These are phyloP conservation scores for Lipomyces oligophaga DNA, from an alignment of 805 yeast genomes.

Conservation along the genomic window DNA sequence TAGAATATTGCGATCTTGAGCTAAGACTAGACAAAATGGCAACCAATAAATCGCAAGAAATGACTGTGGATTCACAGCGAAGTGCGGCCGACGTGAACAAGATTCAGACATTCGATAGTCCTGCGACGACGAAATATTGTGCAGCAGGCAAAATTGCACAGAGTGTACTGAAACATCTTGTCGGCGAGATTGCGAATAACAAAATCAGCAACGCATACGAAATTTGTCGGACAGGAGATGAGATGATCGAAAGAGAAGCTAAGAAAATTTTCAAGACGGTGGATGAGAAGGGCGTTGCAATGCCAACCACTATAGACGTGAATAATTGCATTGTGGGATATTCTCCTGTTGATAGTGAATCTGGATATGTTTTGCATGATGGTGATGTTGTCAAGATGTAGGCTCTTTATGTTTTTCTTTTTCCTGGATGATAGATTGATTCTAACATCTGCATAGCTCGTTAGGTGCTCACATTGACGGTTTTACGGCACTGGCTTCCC, in stretches of 20 bases:
- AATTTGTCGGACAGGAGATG: slow-evolving; percentile 77
- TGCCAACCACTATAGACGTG: slow-evolving; percentile 85
- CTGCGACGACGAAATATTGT: slow-evolving; percentile 17
- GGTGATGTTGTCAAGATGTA: slow-evolving; percentile 82
- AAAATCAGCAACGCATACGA: slow-evolving; percentile 20
- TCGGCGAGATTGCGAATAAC: slow-evolving; percentile 7
- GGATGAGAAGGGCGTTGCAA: slow-evolving; percentile 83
- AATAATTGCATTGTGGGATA: slow-evolving; percentile 75
- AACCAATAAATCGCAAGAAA: no score
- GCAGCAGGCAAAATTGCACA: slow-evolving; percentile 26
- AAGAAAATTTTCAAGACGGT: slow-evolving; percentile 53
- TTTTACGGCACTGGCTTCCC: slow-evolving; percentile 81
- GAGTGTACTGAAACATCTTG: slow-evolving; percentile 17
- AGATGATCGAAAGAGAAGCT: slow-evolving; percentile 60
- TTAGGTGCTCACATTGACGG: slow-evolving; percentile 95
- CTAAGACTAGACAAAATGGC: no score
- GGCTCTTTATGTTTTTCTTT: not conserved
- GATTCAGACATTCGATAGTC: slow-evolving; percentile 15
- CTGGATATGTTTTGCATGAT: slow-evolving; percentile 38
- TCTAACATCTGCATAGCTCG: slow-evolving; percentile 34
- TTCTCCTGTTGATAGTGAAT: slow-evolving; percentile 62
- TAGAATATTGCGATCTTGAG: no score
- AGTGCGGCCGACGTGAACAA: slow-evolving; percentile 11
- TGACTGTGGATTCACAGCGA: slow-evolving; percentile 5
- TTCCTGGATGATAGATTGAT: not conserved